A percentile compares a stretch with the other conserved stretches of the same genome.
These are phyloP conservation scores for Pachysandra terminalis DNA, from an alignment of 164 flowering plant genomes.

Conservation along the genomic window DNA sequence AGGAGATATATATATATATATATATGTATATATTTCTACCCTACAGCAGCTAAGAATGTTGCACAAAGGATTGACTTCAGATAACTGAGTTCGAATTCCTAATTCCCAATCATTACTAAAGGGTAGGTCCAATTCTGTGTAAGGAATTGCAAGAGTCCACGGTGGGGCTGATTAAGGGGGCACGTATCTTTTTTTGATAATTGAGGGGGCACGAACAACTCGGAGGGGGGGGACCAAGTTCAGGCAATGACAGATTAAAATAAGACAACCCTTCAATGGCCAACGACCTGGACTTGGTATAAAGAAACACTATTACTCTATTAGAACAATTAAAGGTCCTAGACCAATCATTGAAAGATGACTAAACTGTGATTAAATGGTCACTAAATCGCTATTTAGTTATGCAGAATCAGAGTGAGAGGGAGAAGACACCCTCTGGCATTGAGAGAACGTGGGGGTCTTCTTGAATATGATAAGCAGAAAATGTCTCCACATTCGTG, in stretches of 20 bases:
- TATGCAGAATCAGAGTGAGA: not conserved
- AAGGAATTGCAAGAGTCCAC: constrained; percentile 34
- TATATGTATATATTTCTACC: constrained; percentile 40
- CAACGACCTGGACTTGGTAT: not conserved
- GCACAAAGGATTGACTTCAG: constrained; percentile 30
- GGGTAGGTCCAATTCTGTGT: constrained; percentile 26
- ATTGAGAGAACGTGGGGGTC: not conserved
- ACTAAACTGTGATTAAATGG: too few species aligned
- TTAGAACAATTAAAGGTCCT: not conserved
- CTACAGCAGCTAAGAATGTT: constrained; percentile 17
- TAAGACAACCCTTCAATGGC: constrained; percentile 13
- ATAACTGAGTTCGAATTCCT: constrained; percentile 4
- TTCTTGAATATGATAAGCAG: not conserved
- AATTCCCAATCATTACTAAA: constrained; percentile 23
- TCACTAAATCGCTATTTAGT: not conserved
- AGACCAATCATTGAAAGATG: not conserved
- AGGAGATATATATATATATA: not conserved
- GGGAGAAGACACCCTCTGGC: not conserved
- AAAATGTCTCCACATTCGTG: not conserved
- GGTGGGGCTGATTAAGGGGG: constrained; percentile 16
- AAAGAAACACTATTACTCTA: too few species aligned
- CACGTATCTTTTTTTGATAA: too few species aligned
- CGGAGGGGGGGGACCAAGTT: constrained; percentile 25
- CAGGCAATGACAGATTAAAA: constrained; percentile 33
- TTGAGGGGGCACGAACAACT: constrained; percentile 31